Evolutionary conservation across 129 eudicot species (phyloP).

Genomic region (Gnaphalium uliginosum): DNA sequence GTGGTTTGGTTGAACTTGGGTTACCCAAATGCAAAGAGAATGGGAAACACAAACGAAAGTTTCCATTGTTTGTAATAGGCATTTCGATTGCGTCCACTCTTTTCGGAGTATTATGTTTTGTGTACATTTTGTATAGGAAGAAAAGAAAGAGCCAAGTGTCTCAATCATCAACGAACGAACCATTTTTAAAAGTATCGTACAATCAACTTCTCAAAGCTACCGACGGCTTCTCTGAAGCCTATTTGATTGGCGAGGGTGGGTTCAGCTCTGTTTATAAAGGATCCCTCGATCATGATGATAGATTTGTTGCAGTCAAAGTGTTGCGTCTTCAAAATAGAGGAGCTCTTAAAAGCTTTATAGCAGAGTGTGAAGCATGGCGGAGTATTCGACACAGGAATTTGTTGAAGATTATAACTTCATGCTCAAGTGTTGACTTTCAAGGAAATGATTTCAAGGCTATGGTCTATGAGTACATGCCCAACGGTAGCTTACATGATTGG

Average conservation of each 20-base stretch:
- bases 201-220: conserved; percentile 29
- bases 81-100: neutral
- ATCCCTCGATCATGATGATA: conserved; percentile 22
- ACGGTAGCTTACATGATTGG: conserved; percentile 17
- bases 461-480: neutral
- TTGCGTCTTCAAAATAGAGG: conserved; percentile 24
- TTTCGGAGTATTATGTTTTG: neutral
- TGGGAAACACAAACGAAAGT: neutral
- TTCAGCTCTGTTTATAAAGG: conserved; percentile 19
- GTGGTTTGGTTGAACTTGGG: conserved; percentile 27
- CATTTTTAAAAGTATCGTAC: conserved; percentile 15
- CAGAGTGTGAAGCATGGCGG: conserved; percentile 30
- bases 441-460: conserved; percentile 4
- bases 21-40: conserved; percentile 24
- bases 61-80: neutral
- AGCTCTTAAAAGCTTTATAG: conserved; percentile 23
- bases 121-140: neutral
- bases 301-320: conserved; percentile 29
- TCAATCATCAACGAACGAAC: conserved; percentile 13
- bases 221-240: conserved; percentile 27
- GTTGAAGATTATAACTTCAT: neutral
- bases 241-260: conserved; percentile 34
- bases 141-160: neutral
- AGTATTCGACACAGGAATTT: conserved; percentile 2
- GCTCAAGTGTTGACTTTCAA: conserved; percentile 1